These are phyloP conservation scores for Gossypium gossypioides DNA, from an alignment of 441 rosid genomes.

Conservation along the genomic window DNA sequence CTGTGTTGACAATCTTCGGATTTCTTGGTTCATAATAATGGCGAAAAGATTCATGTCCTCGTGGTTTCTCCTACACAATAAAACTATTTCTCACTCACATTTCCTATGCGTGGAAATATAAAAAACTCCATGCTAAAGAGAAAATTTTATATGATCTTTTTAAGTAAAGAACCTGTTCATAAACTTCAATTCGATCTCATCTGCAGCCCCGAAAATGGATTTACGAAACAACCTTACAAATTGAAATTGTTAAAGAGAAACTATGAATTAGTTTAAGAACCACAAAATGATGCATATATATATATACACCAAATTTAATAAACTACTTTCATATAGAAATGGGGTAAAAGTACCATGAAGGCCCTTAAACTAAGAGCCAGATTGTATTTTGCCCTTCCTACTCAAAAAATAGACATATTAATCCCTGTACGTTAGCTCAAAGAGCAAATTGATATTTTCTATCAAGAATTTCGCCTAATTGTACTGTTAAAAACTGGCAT, in stretches of 20 bases:
- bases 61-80: slow-evolving; percentile 55
- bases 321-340: background rate
- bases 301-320: background rate
- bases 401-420: too few relatives aligned
- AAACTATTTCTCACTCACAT: slow-evolving; percentile 12
- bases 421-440: too few relatives aligned
- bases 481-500: too few relatives aligned
- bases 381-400: too few relatives aligned
- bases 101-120: background rate
- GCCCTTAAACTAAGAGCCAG: too few relatives aligned
- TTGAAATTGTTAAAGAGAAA: slow-evolving; percentile 2
- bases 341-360: too few relatives aligned
- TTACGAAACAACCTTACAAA: slow-evolving; percentile 70
- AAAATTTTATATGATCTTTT: background rate
- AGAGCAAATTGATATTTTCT: too few relatives aligned
- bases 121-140: background rate
- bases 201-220: slow-evolving; percentile 84
- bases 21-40: slow-evolving; percentile 88
- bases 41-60: slow-evolving; percentile 82
- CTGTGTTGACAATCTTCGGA: slow-evolving; percentile 79
- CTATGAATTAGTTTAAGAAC: background rate
- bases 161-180: slow-evolving; percentile 58
- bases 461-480: too few relatives aligned
- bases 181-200: slow-evolving; percentile 86
- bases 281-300: background rate